Evolutionary conservation across 2,329 filamentous ascomycete species (phyloP).

Genomic region (Lachnellula occidentalis): DNA sequence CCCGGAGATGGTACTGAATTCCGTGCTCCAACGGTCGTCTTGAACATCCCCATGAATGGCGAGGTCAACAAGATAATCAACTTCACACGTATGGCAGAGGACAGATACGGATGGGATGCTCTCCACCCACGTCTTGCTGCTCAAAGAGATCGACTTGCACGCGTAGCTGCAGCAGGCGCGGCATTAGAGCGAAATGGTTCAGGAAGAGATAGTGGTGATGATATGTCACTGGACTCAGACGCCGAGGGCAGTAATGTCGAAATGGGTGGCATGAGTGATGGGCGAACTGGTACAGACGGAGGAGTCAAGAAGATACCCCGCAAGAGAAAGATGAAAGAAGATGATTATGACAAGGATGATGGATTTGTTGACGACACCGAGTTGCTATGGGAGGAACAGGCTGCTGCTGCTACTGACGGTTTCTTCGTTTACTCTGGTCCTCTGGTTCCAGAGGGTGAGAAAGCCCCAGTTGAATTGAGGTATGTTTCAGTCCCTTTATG

Average conservation of each 20-base stretch:
- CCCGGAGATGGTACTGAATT: slow-evolving; percentile 49
- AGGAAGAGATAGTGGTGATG: slow-evolving; percentile 65
- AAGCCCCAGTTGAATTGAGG: slow-evolving; percentile 53
- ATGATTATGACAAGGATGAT: slow-evolving; percentile 79
- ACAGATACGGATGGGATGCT: slow-evolving; percentile 90
- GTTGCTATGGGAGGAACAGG: slow-evolving; percentile 90
- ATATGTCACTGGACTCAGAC: slow-evolving; percentile 71
- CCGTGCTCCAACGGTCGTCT: slow-evolving; percentile 69
- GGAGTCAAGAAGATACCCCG: slow-evolving; percentile 58
- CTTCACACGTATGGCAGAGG: slow-evolving; percentile 88
- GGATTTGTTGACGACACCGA: slow-evolving; percentile 92
- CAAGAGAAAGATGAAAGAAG: slow-evolving; percentile 73
- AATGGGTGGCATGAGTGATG: slow-evolving; percentile 63
- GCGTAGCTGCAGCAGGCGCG: slow-evolving; percentile 83
- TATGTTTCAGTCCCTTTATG: slow-evolving; percentile 9
- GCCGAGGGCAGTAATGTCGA: slow-evolving; percentile 84
- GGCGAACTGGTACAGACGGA: slow-evolving; percentile 54
- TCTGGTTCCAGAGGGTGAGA: slow-evolving; percentile 80
- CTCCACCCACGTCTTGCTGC: slow-evolving; percentile 87
- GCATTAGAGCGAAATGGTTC: slow-evolving; percentile 73
- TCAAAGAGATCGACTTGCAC: slow-evolving; percentile 78
- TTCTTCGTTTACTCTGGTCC: slow-evolving; percentile 98
- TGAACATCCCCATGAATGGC: slow-evolving; percentile 75
- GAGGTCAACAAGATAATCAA: slow-evolving; percentile 90
- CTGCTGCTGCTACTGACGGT: slow-evolving; percentile 87